Evolutionary conservation across 768 basidiomycete species (phyloP).

Genomic region (Austroboletus festivus): DNA sequence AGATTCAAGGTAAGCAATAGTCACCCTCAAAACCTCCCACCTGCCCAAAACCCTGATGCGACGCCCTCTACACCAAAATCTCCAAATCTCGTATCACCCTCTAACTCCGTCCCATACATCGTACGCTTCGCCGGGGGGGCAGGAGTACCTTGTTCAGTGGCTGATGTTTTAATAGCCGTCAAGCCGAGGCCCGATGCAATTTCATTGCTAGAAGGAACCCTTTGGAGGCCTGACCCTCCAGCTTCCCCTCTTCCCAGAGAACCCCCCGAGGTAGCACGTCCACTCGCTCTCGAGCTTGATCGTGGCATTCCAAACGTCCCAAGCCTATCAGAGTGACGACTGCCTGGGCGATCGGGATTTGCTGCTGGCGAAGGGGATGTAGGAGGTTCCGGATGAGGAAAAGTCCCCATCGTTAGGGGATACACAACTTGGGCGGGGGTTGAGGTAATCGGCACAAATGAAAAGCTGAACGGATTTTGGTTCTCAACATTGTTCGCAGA

Average conservation of each 20-base stretch:
- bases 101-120: slow-evolving; percentile 83
- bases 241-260: slow-evolving; percentile 26
- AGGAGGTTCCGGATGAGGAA: slow-evolving; percentile 34
- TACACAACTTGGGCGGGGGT: slow-evolving; percentile 45
- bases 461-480: slow-evolving; percentile 51
- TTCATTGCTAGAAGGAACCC: slow-evolving; percentile 43
- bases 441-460: slow-evolving; percentile 49
- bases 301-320: slow-evolving; percentile 34
- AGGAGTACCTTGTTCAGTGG: slow-evolving; percentile 40
- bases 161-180: slow-evolving; percentile 36
- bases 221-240: slow-evolving; percentile 28
- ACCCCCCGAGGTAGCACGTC: slow-evolving; percentile 26
- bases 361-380: slow-evolving; percentile 33
- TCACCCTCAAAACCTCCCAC: slow-evolving; percentile 39
- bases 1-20: slow-evolving; percentile 6
- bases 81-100: slow-evolving; percentile 79
- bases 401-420: slow-evolving; percentile 37
- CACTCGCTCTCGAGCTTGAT: slow-evolving; percentile 37
- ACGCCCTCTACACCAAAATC: slow-evolving; percentile 81
- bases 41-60: slow-evolving; percentile 68
- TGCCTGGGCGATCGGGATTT: slow-evolving; percentile 32
- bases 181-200: slow-evolving; percentile 44
- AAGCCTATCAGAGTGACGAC: slow-evolving; percentile 32
- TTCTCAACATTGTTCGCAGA: slow-evolving; percentile 53
- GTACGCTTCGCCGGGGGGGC: slow-evolving; percentile 56